Evolutionary conservation across 2,329 filamentous ascomycete genomes (phyloP).

Genomic region (Ceratocystis eucalypticola): DNA sequence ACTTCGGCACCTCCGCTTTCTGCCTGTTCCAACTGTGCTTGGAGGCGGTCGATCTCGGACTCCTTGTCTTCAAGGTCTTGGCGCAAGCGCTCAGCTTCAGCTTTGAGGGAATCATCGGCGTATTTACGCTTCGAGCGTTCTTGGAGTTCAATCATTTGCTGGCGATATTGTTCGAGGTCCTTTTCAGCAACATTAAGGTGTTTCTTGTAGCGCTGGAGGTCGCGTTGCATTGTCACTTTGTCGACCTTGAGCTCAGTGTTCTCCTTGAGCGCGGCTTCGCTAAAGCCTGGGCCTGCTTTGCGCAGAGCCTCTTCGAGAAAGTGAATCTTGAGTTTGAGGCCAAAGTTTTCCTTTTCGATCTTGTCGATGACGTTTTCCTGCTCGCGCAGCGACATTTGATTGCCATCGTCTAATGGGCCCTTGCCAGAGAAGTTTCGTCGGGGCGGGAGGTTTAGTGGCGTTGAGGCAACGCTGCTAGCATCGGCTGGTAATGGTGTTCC

Average conservation of each 20-base stretch:
- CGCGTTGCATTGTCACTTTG: conserved; percentile 76
- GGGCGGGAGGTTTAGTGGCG: conserved; percentile 59
- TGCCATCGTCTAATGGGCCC: conserved; percentile 67
- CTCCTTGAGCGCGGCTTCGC: conserved; percentile 76
- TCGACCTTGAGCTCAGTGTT: conserved; percentile 94
- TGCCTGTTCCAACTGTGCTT: conserved; percentile 42
- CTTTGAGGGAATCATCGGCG: conserved; percentile 53
- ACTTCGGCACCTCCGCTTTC: conserved; percentile 12
- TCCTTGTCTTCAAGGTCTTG: conserved; percentile 45
- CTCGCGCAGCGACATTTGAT: conserved; percentile 80
- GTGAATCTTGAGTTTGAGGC: conserved; percentile 90
- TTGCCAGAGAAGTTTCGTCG: conserved; percentile 45
- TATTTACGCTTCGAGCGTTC: conserved; percentile 68
- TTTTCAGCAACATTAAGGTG: conserved; percentile 68
- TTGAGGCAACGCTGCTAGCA: conserved; percentile 69
- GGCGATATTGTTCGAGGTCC: conserved; percentile 70
- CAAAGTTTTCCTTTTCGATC: conserved; percentile 97
- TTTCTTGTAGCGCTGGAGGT: conserved; percentile 77
- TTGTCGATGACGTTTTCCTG: conserved; percentile 92
- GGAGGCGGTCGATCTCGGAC: conserved; percentile 46
- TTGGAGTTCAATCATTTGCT: conserved; percentile 70
- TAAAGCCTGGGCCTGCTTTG: conserved; percentile 80
- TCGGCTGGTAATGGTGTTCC: conserved; percentile 31
- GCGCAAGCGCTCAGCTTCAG: conserved; percentile 45
- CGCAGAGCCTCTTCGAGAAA: conserved; percentile 84